Conservation (phyloP, 2,329 filamentous ascomycete species). For the Phialocephala subalpina region DNA sequence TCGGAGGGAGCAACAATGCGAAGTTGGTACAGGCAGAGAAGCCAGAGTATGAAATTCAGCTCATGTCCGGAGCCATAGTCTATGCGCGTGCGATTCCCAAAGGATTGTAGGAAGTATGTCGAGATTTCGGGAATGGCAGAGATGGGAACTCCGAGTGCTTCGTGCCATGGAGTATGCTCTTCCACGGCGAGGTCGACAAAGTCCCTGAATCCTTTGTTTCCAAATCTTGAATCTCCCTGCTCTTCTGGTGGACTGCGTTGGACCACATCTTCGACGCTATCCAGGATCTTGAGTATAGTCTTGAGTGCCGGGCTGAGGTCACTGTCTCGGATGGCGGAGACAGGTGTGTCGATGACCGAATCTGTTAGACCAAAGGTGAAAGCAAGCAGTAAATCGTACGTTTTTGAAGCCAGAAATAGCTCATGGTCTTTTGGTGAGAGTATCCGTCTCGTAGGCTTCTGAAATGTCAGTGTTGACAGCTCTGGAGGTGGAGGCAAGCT, state of each 20-base stretch:
- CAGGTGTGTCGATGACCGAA: constrained; percentile 74
- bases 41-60: constrained; percentile 95
- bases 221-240: constrained; percentile 88
- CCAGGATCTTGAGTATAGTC: constrained; percentile 74
- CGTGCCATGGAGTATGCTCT: constrained; percentile 67
- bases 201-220: constrained; percentile 88
- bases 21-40: constrained; percentile 91
- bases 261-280: constrained; percentile 73
- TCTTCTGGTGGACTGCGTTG: constrained; percentile 80
- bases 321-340: constrained; percentile 65
- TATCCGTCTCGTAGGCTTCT: constrained; percentile 78
- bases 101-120: constrained; percentile 82
- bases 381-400: constrained; percentile 77
- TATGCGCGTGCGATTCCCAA: constrained; percentile 86
- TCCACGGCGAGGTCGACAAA: constrained; percentile 76
- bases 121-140: constrained; percentile 74
- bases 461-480: constrained; percentile 66
- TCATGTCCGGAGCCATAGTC: constrained; percentile 98
- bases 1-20: constrained; percentile 67
- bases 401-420: constrained; percentile 79
- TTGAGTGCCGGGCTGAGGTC: constrained; percentile 67
- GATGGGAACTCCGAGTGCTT: constrained; percentile 60
- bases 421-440: constrained; percentile 82
- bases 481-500: constrained; percentile 73
- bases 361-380: constrained; percentile 91